Conservation (phyloP, 2,329 filamentous ascomycete genomes). For the Apiospora rasikravindrae region DNA sequence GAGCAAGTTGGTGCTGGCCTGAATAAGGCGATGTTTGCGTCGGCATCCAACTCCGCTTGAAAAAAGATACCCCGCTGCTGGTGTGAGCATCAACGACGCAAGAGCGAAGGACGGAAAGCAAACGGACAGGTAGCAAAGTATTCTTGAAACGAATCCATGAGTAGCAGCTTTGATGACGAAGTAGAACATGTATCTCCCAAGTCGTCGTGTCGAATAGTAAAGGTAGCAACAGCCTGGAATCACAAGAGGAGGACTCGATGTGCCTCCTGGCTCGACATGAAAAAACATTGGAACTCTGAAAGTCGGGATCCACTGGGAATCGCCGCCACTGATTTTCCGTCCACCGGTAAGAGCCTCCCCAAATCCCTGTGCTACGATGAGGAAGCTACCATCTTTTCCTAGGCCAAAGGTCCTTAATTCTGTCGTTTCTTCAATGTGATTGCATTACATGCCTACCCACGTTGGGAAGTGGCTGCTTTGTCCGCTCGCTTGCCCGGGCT, state of each 20-base stretch:
- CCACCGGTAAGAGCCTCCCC: not conserved
- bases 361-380: not conserved
- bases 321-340: slow-evolving; percentile 3
- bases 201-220: not conserved
- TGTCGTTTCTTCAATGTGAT: not conserved
- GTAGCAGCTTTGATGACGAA: no score
- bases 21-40: no score
- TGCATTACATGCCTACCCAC: not conserved
- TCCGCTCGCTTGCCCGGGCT: not conserved
- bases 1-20: not conserved
- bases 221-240: not conserved
- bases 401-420: no score
- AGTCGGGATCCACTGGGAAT: not conserved
- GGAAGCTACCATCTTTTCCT: not conserved
- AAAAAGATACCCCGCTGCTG: not conserved
- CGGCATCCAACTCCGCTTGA: no score
- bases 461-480: not conserved
- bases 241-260: not conserved
- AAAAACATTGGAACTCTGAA: not conserved
- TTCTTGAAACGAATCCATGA: no score
- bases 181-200: no score
- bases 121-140: no score
- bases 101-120: no score
- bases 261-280: not conserved
- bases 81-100: not conserved